A percentile compares a stretch with the other conserved stretches of the same genome.
Evolutionary conservation across 257 asterid species (phyloP).

Genomic region (Vinca minor): DNA sequence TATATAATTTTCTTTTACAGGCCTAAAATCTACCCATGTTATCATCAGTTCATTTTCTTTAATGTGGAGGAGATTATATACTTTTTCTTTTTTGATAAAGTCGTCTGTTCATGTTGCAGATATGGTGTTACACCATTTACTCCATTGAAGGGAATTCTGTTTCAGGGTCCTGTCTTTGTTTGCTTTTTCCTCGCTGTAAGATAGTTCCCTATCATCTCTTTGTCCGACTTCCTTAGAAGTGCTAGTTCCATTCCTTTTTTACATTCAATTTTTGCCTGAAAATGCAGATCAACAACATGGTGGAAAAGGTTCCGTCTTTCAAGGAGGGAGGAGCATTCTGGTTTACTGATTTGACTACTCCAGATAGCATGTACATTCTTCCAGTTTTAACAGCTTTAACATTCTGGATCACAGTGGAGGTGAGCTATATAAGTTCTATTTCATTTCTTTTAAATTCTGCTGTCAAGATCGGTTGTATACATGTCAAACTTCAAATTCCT

Average conservation of each 20-base stretch:
- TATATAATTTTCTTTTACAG: not conserved
- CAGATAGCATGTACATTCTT: slow-evolving; percentile 63
- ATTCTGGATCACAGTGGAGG: slow-evolving; percentile 94
- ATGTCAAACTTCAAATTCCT: not conserved
- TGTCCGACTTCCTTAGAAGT: not conserved
- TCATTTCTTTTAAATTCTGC: not conserved
- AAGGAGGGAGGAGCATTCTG: slow-evolving; percentile 81
- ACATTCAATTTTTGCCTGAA: slow-evolving; percentile 10
- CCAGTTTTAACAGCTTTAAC: slow-evolving; percentile 85
- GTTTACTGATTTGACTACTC: slow-evolving; percentile 88
- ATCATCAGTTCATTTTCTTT: not conserved
- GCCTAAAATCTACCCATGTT: not conserved
- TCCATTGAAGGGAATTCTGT: slow-evolving; percentile 71
- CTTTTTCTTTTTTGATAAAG: not conserved
- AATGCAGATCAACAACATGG: slow-evolving; percentile 69
- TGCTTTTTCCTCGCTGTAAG: slow-evolving; percentile 91
- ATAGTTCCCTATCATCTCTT: slow-evolving; percentile 13
- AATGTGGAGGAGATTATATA: not conserved
- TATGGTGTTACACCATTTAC: slow-evolving; percentile 79
- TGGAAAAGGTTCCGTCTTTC: slow-evolving; percentile 78
- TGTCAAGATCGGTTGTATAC: not conserved
- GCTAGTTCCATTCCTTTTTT: slow-evolving; percentile 2
- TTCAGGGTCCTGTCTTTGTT: slow-evolving; percentile 74
- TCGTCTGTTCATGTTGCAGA: slow-evolving; percentile 41
- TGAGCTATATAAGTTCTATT: slow-evolving; percentile 20